These are phyloP conservation scores for Penicillium sp. DNA, from an alignment of 2,329 filamentous ascomycete species.

Conservation along the genomic window DNA sequence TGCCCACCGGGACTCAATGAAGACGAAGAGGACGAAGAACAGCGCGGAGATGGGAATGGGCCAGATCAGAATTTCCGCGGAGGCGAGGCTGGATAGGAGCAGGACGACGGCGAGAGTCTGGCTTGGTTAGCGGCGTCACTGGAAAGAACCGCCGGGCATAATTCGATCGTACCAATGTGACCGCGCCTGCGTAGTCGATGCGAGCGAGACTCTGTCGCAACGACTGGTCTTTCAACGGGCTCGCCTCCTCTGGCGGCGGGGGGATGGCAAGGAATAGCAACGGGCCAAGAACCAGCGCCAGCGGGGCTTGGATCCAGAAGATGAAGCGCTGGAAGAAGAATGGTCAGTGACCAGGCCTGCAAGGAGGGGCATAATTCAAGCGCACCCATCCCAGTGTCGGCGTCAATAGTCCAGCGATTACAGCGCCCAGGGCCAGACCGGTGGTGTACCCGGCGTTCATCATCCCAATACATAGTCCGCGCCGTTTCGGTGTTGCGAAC, in stretches of 20 bases:
- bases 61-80: conserved; percentile 58
- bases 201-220: conserved; percentile 56
- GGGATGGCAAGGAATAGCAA: conserved; percentile 67
- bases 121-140: conserved; percentile 4
- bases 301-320: conserved; percentile 69
- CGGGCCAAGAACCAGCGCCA: conserved; percentile 60
- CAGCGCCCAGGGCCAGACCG: conserved; percentile 68
- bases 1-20: conserved; percentile 63
- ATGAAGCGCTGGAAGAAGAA: conserved; percentile 57
- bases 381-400: conserved; percentile 67
- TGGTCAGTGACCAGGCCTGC: not conserved
- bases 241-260: conserved; percentile 33
- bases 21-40: conserved; percentile 56
- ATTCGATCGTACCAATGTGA: conserved; percentile 59
- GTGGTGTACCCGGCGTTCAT: conserved; percentile 70
- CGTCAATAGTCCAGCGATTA: conserved; percentile 65
- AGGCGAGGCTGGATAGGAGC: conserved; percentile 68
- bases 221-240: conserved; percentile 38
- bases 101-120: conserved; percentile 65
- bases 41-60: conserved; percentile 61
- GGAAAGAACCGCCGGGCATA: not conserved
- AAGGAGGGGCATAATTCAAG: conserved; percentile 5
- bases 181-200: conserved; percentile 73
- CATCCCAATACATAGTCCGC: conserved; percentile 71
- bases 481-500: conserved; percentile 61